Conservation (phyloP, 192 early-diverging fungal genomes). For the Gryganskiella cystojenkinii region DNA sequence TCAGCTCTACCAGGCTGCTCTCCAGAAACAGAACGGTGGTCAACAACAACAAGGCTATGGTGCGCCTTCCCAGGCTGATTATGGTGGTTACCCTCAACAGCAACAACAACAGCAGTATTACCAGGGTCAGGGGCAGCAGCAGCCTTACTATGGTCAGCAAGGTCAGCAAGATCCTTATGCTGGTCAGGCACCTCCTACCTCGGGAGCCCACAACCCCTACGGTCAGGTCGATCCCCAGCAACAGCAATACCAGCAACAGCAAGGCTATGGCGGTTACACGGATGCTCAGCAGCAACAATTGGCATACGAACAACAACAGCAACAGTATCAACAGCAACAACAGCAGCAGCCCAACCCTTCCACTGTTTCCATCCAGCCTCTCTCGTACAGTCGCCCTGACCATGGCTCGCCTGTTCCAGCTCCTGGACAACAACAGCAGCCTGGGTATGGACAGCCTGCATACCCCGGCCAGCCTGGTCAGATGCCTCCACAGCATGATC, state of each 20-base stretch:
- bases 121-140: conserved; percentile 28
- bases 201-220: conserved; percentile 11
- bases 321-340: conserved; percentile 13
- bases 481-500: conserved; percentile 1
- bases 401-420: conserved; percentile 6
- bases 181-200: conserved; percentile 2
- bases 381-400: conserved; percentile 14
- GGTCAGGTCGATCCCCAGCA: conserved; percentile 20
- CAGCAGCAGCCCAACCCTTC: conserved; percentile 19
- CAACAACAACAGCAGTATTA: conserved; percentile 39
- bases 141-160: conserved; percentile 31
- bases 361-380: conserved; percentile 36
- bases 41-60: conserved; percentile 19
- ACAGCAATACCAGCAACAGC: conserved; percentile 29
- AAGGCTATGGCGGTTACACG: conserved; percentile 17
- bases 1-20: conserved; percentile 47
- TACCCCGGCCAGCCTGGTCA: conserved; percentile 11
- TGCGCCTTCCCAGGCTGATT: not conserved
- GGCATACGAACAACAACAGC: conserved; percentile 20
- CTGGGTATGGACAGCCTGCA: conserved; percentile 11
- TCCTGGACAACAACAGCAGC: conserved; percentile 20
- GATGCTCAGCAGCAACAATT: conserved; percentile 23
- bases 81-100: conserved; percentile 37
- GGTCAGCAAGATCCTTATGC: conserved; percentile 16
- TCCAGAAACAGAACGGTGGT: conserved; percentile 49